These are phyloP conservation scores for Yueomyces sp. DNA, from an alignment of 1,139 yeast species.

Conservation along the genomic window DNA sequence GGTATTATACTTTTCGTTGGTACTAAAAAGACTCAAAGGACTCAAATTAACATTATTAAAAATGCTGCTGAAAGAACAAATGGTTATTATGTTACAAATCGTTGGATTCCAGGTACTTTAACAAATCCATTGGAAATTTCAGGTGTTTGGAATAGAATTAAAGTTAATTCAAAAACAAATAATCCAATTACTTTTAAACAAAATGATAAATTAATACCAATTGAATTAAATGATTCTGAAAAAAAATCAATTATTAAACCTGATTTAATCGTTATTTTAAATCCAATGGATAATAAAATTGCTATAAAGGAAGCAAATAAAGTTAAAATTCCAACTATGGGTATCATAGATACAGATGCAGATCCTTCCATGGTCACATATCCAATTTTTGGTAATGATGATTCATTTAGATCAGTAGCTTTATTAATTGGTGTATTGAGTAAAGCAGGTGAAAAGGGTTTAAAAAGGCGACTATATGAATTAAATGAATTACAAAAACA, in stretches of 20 bases:
- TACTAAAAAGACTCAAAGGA: constrained; percentile 68
- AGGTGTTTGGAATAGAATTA: constrained; percentile 42
- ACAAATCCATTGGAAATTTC: constrained; percentile 76
- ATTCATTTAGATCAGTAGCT: constrained; percentile 71
- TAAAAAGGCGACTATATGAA: constrained; percentile 35
- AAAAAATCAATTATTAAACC: constrained; percentile 52
- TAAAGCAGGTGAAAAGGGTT: constrained; percentile 74
- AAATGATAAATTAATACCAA: constrained; percentile 46
- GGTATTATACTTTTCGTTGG: constrained; percentile 82
- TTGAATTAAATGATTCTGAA: constrained; percentile 38
- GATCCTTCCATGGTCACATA: constrained; percentile 85
- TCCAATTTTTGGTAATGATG: constrained; percentile 95
- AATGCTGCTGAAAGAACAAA: constrained; percentile 67
- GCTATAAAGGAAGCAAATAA: constrained; percentile 74
- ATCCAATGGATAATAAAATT: constrained; percentile 79
- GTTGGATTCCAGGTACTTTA: constrained; percentile 94
- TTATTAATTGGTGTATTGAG: constrained; percentile 74
- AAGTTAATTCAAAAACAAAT: constrained; percentile 33
- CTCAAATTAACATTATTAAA: constrained; percentile 63
- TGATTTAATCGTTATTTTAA: constrained; percentile 72
- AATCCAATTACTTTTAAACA: constrained; percentile 18
- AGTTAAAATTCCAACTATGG: constrained; percentile 82
- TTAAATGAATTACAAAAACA: no score
- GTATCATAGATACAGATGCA: constrained; percentile 84
- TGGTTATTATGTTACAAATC: constrained; percentile 70